Base-by-base conservation (phyloP, 306 rosid species). In the Lathyrus tuberosus region DNA sequence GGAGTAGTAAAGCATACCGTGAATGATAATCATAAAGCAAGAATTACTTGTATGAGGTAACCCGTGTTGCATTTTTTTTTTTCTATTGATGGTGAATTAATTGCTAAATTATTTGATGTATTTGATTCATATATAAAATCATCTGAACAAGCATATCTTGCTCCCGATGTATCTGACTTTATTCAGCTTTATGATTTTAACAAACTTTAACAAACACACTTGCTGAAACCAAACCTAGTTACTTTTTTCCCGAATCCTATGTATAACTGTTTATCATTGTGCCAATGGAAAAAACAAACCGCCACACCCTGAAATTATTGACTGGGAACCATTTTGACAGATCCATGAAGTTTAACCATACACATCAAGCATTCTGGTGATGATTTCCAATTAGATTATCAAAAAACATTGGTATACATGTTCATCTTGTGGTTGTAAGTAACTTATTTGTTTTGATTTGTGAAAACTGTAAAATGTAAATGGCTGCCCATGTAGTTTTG, bases 1-100 rank as follows among this genome's bases (percentile, higher is more conserved):
- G 76, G 67, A 35, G 24, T 10, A 48, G 14, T 8, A 48, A 5
- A 30, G 67, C 47, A 18, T 46, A 22, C 18, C 0, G 47, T 84
- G 10, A 79, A 65, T 59, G 89, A 73, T 35, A 6, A 1, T 75
- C 96, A 92, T 62, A 87, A 68, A 8, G 91, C 95, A 48, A 89
- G 92, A 70, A 86, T 92, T 70, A 89, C 95, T 62, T 84, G 84
- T 72, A 86, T 87, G 96, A 89, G 98, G 98, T 87, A 65, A 54
- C 71, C 78, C 3, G 28, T 70, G 30, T 38, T 52, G 24, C 69
- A 20, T 20, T 38, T 40, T 56, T n/a, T n/a, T n/a, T 69, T 37
- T 57, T n/a, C 10, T 8, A 41, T 17, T 40, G 11, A 2, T 28
- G 24, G 51, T 51, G 42, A 30, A 41, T 53, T 42, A 30, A 15